Evolutionary conservation across 257 asterid species (phyloP), one percentile per base, ranked within the genome.

Genomic region (Gentiana dahurica): DNA sequence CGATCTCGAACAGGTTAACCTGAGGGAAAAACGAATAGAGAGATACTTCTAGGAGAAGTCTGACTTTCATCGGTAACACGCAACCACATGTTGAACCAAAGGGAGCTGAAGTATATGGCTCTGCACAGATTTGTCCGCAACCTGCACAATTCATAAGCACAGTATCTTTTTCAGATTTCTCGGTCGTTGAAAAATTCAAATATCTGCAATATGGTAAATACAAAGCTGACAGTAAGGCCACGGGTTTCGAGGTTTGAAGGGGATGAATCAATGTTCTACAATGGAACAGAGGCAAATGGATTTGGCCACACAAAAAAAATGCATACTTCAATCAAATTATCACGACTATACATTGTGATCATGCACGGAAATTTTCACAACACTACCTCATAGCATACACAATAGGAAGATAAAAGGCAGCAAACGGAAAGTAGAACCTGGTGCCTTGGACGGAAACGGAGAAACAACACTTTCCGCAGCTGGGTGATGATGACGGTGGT

Each of bases 21-120:
- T 74, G 85, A 5, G 97, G 94, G 60, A 92, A 92, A 59, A 92
- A 73, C 60, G 93, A 84, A 65, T 78, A 88, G 24, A 80, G 81
- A 4, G 89, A 69, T 38, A 83, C 95, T 61, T 86, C 91, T 38
- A 92, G 71, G 64, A 80, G 80, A 77, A 92, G 95, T 76, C 75
- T 81, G 76, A 92, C 87, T 82, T 75, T 92, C 99, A 92, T 92
- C 36, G 99, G 97, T 58, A 85, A 58, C 59, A 92, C 94, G 58
- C 99, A 92, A 60, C 81, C 83, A 75, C 99, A 92, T n/a, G 91
- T 88, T 57, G 94, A 85, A 65, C 91, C 95, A 60, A 78, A 68
- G 55, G 95, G 91, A 54, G 87, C 77, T 34, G 95, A 71, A 57
- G 97, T 81, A 65, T 88, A 80, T 59, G 95, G 99, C 64, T 86